Percentiles rank a stretch among this genome's conserved stretches.
These are phyloP conservation scores for Psilocybe cubensis DNA, from an alignment of 768 basidiomycete genomes.

Conservation along the genomic window DNA sequence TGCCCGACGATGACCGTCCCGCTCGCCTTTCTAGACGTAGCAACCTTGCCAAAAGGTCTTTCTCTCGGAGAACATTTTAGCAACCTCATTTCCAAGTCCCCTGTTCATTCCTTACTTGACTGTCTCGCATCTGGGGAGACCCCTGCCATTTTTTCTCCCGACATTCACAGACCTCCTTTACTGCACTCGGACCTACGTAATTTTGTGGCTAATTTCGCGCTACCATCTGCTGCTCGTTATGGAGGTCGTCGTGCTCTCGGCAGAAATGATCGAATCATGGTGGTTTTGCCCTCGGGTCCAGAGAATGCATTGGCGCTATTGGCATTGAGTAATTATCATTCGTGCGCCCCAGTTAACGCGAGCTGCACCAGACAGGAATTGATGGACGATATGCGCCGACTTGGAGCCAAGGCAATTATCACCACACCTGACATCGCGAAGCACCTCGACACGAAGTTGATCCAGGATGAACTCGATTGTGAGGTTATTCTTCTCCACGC, in stretches of 20 bases:
- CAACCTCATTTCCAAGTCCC: slow-evolving; percentile 31
- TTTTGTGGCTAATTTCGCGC: slow-evolving; percentile 41
- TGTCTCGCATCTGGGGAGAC: slow-evolving; percentile 36
- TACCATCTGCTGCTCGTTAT: slow-evolving; percentile 33
- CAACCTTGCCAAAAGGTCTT: slow-evolving; percentile 22
- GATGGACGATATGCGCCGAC: slow-evolving; percentile 41
- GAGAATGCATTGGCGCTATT: slow-evolving; percentile 51
- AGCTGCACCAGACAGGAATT: slow-evolving; percentile 48
- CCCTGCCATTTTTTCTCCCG: slow-evolving; percentile 44
- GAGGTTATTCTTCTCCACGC: slow-evolving; percentile 41
- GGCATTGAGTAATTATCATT: slow-evolving; percentile 44
- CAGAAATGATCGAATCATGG: slow-evolving; percentile 50
- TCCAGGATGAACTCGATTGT: slow-evolving; percentile 39
- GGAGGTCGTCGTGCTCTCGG: slow-evolving; percentile 29
- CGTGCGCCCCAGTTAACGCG: slow-evolving; percentile 50
- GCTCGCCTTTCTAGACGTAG: slow-evolving; percentile 24
- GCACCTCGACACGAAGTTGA: slow-evolving; percentile 36
- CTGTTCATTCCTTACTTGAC: slow-evolving; percentile 40
- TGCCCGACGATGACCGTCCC: slow-evolving; percentile 33
- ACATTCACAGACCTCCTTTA: slow-evolving; percentile 37
- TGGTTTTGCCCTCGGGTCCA: slow-evolving; percentile 47
- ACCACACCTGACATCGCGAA: slow-evolving; percentile 43
- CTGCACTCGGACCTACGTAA: slow-evolving; percentile 36
- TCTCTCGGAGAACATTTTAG: slow-evolving; percentile 45
- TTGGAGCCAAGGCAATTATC: slow-evolving; percentile 43